phyloP scores from a whole-genome alignment of 805 yeast species.

The Hyphopichia homilentoma region DNA sequence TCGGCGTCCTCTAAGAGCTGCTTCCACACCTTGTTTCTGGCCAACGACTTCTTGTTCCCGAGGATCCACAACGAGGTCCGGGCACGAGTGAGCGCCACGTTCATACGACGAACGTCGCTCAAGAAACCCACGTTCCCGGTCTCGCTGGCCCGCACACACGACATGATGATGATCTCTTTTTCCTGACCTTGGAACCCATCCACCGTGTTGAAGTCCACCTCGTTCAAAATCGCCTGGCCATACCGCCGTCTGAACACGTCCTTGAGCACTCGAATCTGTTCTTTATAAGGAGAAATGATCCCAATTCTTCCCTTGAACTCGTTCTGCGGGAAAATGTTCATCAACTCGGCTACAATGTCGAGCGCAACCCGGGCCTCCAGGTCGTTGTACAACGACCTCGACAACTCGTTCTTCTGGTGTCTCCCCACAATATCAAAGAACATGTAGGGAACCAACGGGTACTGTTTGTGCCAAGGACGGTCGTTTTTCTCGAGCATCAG shows the following conservation, averaged over 20 bases:
- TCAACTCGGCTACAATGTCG: constrained; percentile 55
- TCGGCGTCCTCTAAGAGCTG: constrained; percentile 65
- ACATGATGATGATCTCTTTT: constrained; percentile 86
- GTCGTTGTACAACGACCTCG: constrained; percentile 68
- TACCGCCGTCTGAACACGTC: constrained; percentile 52
- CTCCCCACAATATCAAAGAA: constrained; percentile 65
- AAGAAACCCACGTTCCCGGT: constrained; percentile 76
- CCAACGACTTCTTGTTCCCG: constrained; percentile 70
- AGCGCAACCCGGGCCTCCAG: constrained; percentile 73
- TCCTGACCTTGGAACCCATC: constrained; percentile 96
- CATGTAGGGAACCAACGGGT: constrained; percentile 65
- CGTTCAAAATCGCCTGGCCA: constrained; percentile 60
- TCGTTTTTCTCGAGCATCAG: constrained; percentile 56
- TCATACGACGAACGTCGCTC: constrained; percentile 91
- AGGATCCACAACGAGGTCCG: constrained; percentile 87
- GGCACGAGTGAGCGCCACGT: constrained; percentile 95
- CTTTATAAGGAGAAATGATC: constrained; percentile 91
- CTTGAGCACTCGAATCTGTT: constrained; percentile 65
- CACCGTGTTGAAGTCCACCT: constrained; percentile 86
- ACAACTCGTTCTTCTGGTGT: constrained; percentile 60
- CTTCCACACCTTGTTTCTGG: constrained; percentile 68
- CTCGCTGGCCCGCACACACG: constrained; percentile 89
- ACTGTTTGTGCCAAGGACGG: constrained; percentile 70
- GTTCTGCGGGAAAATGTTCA: constrained; percentile 42
- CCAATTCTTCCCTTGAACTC: constrained; percentile 77